Base-by-base conservation (phyloP, 2,329 filamentous ascomycete species). In the Myriosclerotinia scirpicola region DNA sequence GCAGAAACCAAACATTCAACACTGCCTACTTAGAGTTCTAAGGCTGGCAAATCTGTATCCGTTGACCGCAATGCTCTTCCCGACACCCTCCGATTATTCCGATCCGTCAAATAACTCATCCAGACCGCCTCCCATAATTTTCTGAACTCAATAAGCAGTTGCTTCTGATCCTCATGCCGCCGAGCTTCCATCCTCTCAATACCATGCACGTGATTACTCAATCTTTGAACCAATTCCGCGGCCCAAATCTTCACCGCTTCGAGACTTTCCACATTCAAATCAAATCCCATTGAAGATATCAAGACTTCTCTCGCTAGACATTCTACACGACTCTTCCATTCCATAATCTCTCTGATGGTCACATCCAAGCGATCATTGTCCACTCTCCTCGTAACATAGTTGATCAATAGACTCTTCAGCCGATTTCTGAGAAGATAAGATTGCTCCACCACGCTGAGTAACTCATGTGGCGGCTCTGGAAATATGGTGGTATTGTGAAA, bases 401-500 rank as follows among this genome's bases (percentile, higher is more conserved):
- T 71, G 54, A 72, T 53, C 20, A 75, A 55, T 6, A 74, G 58
- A 48, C 68, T 74, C n/a, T 71, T 64, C 14, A 75, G 67, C 6
- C 69, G 69, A 55, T 72, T 70, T 42, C 68, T 71, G 6, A 72
- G 54, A 5, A 69, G 36, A 54, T 75, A 75, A 3, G 71, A 71
- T 34, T 69, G 65, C 60, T 75, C 73, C 12, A 75, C 64, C 5
- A 68, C 44, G 17, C 52, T 30, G 3, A 75, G 67, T 1, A 75
- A 59, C 11, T 65, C 66, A 48, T 75, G 73, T 36, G 73, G 73
- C 66, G 72, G 71, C 15, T 66, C 53, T 17, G 64, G 20, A 65
- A 73, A 73, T 58, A 73, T 64, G 1, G 54, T 64, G 5, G 53
- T 66, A 55, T 74, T 74, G 62, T 75, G 73, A 64, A 75, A 75